Evolutionary conservation across 129 eudicot genomes (phyloP), one percentile per base, ranked within the genome.

Genomic region (Logfia minima): DNA sequence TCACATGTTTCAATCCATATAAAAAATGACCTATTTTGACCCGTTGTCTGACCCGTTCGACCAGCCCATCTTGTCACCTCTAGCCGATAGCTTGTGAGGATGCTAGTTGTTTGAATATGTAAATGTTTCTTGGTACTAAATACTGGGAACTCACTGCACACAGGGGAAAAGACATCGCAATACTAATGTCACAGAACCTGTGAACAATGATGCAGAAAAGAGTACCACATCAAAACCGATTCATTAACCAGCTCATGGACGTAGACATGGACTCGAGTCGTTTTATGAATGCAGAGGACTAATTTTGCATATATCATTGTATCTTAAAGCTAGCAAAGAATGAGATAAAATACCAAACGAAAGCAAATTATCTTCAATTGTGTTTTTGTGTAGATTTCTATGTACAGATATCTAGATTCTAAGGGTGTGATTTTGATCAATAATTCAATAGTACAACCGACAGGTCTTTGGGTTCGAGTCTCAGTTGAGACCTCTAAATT

Each of bases 131-230:
- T 72, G 29, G 29, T 26, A 26, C 29, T 26, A 26, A 26, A 26
- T n/a, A 72, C 61, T 78, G 34, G 41, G 41, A 77, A 71, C 6
- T 63, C 51, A 13, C 60, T 70, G 74, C 35, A 18, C 24, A 43
- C 81, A 90, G 96, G 91, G 86, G 17, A 89, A 92, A 66, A 85
- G 91, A 74, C 85, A 82, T 4, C 80, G 81, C 62, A 88, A 78
- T 61, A 84, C 83, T 26, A 80, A 66, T 77, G 83, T 59, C 31
- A 17, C 75, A 34, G 91, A 88, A 76, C 72, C 75, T 6, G 88
- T 85, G 67, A 84, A 78, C 52, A 63, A 80, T 0, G 88, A 84
- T 45, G 77, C 78, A 17, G 82, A 80, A 18, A 80, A 66, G 70
- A 79, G 77, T 39, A 82, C 77, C 56, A 79, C 43, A 22, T 73